Evolutionary conservation across 441 rosid species (phyloP).

Genomic region (Eruca vesicaria): DNA sequence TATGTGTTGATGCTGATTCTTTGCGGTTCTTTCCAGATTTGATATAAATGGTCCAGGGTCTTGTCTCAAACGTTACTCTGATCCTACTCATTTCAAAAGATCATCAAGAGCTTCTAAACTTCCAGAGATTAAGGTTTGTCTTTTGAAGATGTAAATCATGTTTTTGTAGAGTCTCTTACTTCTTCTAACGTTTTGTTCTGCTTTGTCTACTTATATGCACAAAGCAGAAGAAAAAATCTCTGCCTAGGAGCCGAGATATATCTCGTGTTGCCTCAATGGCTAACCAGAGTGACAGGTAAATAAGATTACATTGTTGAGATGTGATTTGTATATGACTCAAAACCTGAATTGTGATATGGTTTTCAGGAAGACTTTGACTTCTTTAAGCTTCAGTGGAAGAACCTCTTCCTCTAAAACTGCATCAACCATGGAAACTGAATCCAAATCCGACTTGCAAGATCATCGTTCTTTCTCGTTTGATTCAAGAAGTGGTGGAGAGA

Average conservation of each 20-base stretch:
- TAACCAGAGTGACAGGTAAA: slow-evolving; percentile 64
- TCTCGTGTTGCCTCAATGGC: slow-evolving; percentile 44
- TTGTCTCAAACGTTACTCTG: slow-evolving; percentile 83
- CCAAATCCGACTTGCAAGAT: slow-evolving; percentile 57
- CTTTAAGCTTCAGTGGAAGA: slow-evolving; percentile 48
- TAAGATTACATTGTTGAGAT: slow-evolving; percentile 8
- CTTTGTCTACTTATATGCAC: slow-evolving; percentile 15
- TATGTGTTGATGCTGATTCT: slow-evolving; percentile 16
- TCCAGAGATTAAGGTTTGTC: slow-evolving; percentile 62
- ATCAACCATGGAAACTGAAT: slow-evolving; percentile 47
- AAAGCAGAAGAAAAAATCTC: slow-evolving; percentile 69
- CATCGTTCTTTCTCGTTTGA: slow-evolving; percentile 51
- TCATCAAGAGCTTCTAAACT: slow-evolving; percentile 52
- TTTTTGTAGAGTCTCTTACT: not conserved
- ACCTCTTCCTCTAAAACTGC: slow-evolving; percentile 55
- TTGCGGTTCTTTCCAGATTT: slow-evolving; percentile 53
- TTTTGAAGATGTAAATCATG: not conserved
- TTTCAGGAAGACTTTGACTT: slow-evolving; percentile 57
- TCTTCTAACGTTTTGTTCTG: not conserved
- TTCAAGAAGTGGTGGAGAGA: slow-evolving; percentile 45
- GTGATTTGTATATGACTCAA: slow-evolving; percentile 30
- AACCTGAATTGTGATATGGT: slow-evolving; percentile 15
- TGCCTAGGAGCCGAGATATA: slow-evolving; percentile 50
- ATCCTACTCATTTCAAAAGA: slow-evolving; percentile 79
- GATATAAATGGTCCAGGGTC: slow-evolving; percentile 87